Evolutionary conservation across 1,139 yeast genomes (phyloP), one percentile per base, ranked within the genome.

Genomic region (Diutina ranongensis): DNA sequence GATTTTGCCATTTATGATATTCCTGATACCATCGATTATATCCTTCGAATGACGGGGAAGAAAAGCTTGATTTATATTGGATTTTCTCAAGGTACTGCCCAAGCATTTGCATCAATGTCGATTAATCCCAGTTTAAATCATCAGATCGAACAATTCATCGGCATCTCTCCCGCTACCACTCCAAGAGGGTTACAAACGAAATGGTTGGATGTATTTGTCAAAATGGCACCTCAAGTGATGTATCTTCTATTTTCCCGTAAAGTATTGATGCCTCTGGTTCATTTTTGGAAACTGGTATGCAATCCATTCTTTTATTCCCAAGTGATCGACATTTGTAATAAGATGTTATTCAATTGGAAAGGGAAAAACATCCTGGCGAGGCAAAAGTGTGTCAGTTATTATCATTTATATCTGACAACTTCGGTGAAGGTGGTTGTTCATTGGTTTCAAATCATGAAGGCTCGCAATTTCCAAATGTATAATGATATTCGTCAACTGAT

Each of bases 81-180:
- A 1, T 88, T 88, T 57, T 79, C 88, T 45, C 97, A 88, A 60
- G 97, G 97, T 7, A 81, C 94, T 1, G 94, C 96, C 1, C 96
- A 88, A 60, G 86, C 87, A 36, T 83, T 88, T 62, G 95, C 95
- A 1, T 72, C 88, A 40, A 67, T 84, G 25, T 76, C 92, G 0
- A 67, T 84, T n/a, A 78, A 83, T 57, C 75, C 85, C 5, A 72
- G 72, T 19, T 68, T 89, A 51, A 86, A 85, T 59, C 58, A 67
- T 9, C 83, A 84, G 56, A 76, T 89, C 46, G 78, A 78, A 31
- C 73, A 77, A 52, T 76, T 89, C 50, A 75, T 89, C 46, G 95
- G 94, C 4, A 73, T 86, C 38, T 85, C 96, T 0, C 97, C 97
- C 0, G 97, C 97, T 1, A 84, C 94, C 64, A 86, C 97, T 0